A percentile compares a stretch with the other conserved stretches of the same genome.
phyloP scores from a whole-genome alignment of 2,329 filamentous ascomycete species.

The Trichoderma guizhouense region DNA sequence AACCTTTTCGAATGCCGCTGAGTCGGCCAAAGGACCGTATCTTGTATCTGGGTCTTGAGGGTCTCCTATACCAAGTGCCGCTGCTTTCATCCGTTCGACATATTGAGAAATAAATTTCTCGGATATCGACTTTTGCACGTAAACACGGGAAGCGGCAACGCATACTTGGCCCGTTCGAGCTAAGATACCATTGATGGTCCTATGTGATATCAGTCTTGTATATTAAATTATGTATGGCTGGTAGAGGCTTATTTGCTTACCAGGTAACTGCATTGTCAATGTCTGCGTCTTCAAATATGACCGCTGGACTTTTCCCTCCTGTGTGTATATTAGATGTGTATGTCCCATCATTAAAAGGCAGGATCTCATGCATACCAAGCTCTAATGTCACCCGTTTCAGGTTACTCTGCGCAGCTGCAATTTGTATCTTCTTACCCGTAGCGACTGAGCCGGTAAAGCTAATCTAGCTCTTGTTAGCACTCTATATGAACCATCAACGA shows the following conservation, averaged over 20 bases:
- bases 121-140: conserved; percentile 43
- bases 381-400: conserved; percentile 64
- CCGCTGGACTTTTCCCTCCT: neutral
- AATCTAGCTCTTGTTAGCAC: neutral
- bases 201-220: conserved; percentile 15
- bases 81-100: conserved; percentile 4
- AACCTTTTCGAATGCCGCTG: conserved; percentile 47
- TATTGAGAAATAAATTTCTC: neutral
- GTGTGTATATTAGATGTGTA: neutral
- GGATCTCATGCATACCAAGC: conserved; percentile 62
- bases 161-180: conserved; percentile 58
- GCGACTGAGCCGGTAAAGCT: conserved; percentile 68
- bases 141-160: conserved; percentile 56
- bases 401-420: conserved; percentile 61
- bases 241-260: neutral
- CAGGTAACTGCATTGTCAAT: neutral
- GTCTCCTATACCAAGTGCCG: conserved; percentile 38
- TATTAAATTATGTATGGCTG: neutral
- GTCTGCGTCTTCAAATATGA: neutral
- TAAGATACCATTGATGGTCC: conserved; percentile 43
- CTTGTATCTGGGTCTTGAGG: conserved; percentile 32
- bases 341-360: neutral
- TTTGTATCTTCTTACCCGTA: conserved; percentile 71
- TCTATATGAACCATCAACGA: neutral
- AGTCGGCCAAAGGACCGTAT: conserved; percentile 49